phyloP scores from a whole-genome alignment of 129 eudicot species.

The Tanacetum coccineum region DNA sequence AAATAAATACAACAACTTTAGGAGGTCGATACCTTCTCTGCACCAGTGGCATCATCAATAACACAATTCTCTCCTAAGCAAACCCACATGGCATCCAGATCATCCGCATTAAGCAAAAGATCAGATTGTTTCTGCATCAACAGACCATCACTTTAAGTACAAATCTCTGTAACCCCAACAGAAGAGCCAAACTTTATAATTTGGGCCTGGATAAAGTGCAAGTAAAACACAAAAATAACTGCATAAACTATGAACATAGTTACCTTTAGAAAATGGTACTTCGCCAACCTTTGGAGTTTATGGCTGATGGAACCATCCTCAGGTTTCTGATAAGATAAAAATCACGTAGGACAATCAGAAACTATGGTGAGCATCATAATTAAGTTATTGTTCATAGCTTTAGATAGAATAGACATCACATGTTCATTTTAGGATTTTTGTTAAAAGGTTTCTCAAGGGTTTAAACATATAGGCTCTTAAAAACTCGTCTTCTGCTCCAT shows the following conservation, averaged over 20 bases:
- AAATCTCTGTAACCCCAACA: not conserved
- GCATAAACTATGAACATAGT: constrained; percentile 1
- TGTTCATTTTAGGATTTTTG: too few species aligned
- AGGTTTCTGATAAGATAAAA: constrained; percentile 63
- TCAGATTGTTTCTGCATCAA: constrained; percentile 93
- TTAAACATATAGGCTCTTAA: too few species aligned
- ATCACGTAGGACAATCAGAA: constrained; percentile 10
- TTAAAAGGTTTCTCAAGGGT: too few species aligned
- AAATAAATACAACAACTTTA: too few species aligned
- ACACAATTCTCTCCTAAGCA: constrained; percentile 98
- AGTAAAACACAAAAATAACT: not conserved
- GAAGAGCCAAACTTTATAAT: not conserved
- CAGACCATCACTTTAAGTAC: constrained; percentile 6
- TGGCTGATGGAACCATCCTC: constrained; percentile 97
- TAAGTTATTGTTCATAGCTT: too few species aligned
- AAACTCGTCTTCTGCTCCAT: too few species aligned
- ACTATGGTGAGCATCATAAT: not conserved
- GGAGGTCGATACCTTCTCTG: constrained; percentile 69
- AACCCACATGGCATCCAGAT: constrained; percentile 99
- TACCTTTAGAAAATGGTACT: constrained; percentile 95
- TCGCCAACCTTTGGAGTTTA: constrained; percentile 94
- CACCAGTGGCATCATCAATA: constrained; percentile 97
- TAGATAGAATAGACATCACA: too few species aligned
- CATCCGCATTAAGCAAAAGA: constrained; percentile 94
- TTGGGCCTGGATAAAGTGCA: not conserved